These are phyloP conservation scores for Arthroderma sp. DNA, from an alignment of 2,329 filamentous ascomycete genomes.

Conservation along the genomic window DNA sequence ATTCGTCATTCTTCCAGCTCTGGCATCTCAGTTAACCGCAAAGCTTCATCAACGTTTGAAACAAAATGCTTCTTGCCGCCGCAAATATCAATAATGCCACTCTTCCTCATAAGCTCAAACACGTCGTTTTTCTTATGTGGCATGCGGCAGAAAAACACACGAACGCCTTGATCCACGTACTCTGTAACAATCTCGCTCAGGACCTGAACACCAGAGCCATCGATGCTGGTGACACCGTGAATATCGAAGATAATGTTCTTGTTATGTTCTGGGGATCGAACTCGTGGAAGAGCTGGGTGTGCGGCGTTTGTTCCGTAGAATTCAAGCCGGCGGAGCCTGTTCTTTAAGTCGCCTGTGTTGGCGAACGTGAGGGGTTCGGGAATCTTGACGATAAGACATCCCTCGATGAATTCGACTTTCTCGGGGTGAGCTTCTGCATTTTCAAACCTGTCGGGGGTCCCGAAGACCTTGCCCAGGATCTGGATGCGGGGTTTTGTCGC, in stretches of 20 bases:
- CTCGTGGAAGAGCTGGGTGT: constrained; percentile 73
- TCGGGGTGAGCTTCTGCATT: constrained; percentile 65
- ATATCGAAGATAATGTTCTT: constrained; percentile 93
- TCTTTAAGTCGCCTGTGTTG: constrained; percentile 86
- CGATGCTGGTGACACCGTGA: constrained; percentile 88
- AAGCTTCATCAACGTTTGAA: constrained; percentile 66
- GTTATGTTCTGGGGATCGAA: constrained; percentile 68
- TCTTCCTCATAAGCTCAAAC: constrained; percentile 58
- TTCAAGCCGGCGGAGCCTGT: constrained; percentile 68
- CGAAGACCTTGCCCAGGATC: constrained; percentile 79
- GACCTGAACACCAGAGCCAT: constrained; percentile 86
- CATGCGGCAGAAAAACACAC: constrained; percentile 42
- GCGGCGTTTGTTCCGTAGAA: constrained; percentile 75
- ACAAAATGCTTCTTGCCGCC: constrained; percentile 72
- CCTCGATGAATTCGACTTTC: constrained; percentile 74
- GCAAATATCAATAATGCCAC: constrained; percentile 72
- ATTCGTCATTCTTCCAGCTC: constrained; percentile 22
- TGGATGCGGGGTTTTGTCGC: constrained; percentile 87
- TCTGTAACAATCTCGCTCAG: constrained; percentile 73
- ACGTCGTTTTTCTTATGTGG: constrained; percentile 42
- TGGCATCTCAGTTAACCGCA: constrained; percentile 66
- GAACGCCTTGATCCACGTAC: constrained; percentile 63
- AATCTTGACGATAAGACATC: constrained; percentile 92
- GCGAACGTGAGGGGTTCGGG: constrained; percentile 93
- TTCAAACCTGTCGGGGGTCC: constrained; percentile 63